Evolutionary conservation across 2,329 filamentous ascomycete genomes (phyloP).

Genomic region (Diaporthe citri): DNA sequence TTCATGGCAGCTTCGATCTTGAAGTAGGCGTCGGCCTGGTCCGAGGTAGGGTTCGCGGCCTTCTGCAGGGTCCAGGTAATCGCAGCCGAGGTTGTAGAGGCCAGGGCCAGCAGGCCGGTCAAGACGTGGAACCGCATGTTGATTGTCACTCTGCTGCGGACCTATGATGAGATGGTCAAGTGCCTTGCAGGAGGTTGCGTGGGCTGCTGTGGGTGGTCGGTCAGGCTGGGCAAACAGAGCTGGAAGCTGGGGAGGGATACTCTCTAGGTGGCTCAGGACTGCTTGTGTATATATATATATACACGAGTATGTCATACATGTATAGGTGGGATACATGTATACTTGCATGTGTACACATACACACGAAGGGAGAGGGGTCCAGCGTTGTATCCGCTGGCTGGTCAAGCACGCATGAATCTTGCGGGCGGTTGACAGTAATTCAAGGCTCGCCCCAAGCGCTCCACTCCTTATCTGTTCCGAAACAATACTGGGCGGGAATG

Average conservation of each 20-base stretch:
- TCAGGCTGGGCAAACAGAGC: not conserved
- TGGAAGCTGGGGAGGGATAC: no score
- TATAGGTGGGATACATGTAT: not conserved
- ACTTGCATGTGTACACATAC: not conserved
- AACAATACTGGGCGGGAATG: not conserved
- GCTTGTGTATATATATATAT: not conserved
- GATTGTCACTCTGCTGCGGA: slow-evolving; percentile 38
- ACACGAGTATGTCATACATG: not conserved
- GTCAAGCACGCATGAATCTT: not conserved
- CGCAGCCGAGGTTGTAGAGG: slow-evolving; percentile 51
- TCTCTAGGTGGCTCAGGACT: not conserved
- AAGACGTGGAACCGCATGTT: slow-evolving; percentile 52
- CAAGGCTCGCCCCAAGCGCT: not conserved
- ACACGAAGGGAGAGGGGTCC: not conserved
- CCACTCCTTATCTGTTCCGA: slow-evolving; percentile 17
- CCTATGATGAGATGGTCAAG: not conserved
- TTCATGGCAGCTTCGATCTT: slow-evolving; percentile 58
- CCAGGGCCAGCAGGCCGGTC: slow-evolving; percentile 47
- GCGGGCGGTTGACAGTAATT: not conserved
- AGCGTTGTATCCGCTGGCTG: not conserved
- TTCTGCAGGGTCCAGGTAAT: slow-evolving; percentile 55
- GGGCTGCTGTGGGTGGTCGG: not conserved
- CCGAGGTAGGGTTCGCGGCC: slow-evolving; percentile 54
- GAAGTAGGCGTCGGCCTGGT: slow-evolving; percentile 58
- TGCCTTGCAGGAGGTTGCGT: not conserved